Conservation (phyloP, 2,329 filamentous ascomycete genomes). For the Knoxdaviesia proteae region DNA sequence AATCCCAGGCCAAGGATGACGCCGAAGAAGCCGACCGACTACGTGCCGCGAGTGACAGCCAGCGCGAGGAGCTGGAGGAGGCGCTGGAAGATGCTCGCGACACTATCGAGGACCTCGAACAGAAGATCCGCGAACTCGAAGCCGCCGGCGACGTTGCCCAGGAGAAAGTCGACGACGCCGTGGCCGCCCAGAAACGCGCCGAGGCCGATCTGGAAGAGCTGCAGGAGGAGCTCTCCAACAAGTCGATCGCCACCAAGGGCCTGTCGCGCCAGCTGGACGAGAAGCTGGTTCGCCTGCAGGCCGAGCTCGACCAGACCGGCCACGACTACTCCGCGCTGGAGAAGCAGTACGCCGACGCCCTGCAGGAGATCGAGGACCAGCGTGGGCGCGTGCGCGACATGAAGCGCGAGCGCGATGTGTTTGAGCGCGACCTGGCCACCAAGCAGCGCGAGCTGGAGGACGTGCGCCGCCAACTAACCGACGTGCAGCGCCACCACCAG, state of each 20-base stretch:
- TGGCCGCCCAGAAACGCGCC: slow-evolving; percentile 32
- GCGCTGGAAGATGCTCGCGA: slow-evolving; percentile 35
- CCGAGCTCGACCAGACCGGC: slow-evolving; percentile 36
- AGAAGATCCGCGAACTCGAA: slow-evolving; percentile 29
- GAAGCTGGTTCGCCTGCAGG: slow-evolving; percentile 42
- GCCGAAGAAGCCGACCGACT: slow-evolving; percentile 12
- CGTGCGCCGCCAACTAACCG: slow-evolving; percentile 43
- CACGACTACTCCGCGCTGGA: slow-evolving; percentile 29
- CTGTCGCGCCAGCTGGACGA: slow-evolving; percentile 57
- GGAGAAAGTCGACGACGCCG: slow-evolving; percentile 30
- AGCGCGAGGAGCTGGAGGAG: slow-evolving; percentile 12
- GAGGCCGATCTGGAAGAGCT: slow-evolving; percentile 42
- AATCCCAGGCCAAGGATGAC: background rate
- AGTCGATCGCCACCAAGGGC: slow-evolving; percentile 56
- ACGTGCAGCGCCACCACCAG: slow-evolving; percentile 43
- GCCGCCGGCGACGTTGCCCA: slow-evolving; percentile 32
- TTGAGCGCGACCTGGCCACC: slow-evolving; percentile 16
- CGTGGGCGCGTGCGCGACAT: slow-evolving; percentile 21
- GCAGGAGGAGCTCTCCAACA: slow-evolving; percentile 60
- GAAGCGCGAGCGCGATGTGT: slow-evolving; percentile 20
- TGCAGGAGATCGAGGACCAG: slow-evolving; percentile 24
- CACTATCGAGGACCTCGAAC: slow-evolving; percentile 37
- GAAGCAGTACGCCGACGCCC: slow-evolving; percentile 24
- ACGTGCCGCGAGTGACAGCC: too few relatives aligned
- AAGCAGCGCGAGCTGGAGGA: slow-evolving; percentile 39